Base-by-base conservation (phyloP, 768 basidiomycete genomes). In the Rhodotorula paludigena region DNA sequence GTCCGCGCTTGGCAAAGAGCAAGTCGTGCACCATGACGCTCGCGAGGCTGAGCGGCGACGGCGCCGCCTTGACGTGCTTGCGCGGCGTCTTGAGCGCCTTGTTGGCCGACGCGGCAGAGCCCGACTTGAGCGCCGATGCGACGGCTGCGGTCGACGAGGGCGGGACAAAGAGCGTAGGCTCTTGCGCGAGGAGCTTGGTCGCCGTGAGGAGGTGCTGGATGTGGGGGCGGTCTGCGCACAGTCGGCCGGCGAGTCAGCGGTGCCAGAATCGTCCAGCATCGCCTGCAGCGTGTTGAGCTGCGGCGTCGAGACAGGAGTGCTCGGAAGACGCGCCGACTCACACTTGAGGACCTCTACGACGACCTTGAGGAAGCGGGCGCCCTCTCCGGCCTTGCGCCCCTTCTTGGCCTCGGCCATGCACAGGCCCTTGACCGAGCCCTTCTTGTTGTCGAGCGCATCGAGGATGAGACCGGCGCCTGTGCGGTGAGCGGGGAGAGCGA, bases 291-390 rank as follows among this genome's bases (percentile, higher is more conserved):
- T n/a, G n/a, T n/a, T n/a, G n/a, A n/a, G n/a, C n/a, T n/a, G n/a
- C n/a, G n/a, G 32, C 12, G 18, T 5, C 28, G 15, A 21, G 35
- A 42, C 11, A 18, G 6, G 14, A 8, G 4, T 11, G 44, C 23
- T 9, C 57, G 14, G 14, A 18, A 42, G 38, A 30, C 20, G 21
- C 32, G 30, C 7, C 20, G 30, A 66, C 77, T 82, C 79, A 94
- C 93, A 97, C 84, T 96, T 97, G 54, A 98, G 81, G 1, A 92
- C 94, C 80, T 96, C 90, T 60, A 98, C 92, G 39, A 97, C 86
- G 44, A 96, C 85, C 77, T 66, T 64, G 39, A 73, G 54, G 61
- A 71, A 71, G 23, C 66, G 54, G 20, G 69, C 66, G 6, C 65
- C 66, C 47, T 70, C 69, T 18, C 73, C 66, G 35, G 51, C 35